Evolutionary conservation across 192 early-diverging fungal species (phyloP).

Genomic region (Coemansia sp.): DNA sequence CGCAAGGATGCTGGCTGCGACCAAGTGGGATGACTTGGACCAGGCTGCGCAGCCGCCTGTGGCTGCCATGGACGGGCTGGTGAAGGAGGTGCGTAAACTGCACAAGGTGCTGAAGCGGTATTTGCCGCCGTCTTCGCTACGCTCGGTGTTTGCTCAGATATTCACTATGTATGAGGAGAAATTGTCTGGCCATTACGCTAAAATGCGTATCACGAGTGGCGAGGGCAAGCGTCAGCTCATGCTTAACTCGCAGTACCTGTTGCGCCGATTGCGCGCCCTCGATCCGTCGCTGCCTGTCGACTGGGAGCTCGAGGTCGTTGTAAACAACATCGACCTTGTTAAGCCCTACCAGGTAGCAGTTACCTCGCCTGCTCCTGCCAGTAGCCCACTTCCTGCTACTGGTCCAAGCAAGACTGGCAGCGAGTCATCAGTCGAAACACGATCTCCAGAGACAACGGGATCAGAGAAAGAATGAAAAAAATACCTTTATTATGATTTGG

Average conservation of each 20-base stretch:
- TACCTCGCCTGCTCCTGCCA: neutral
- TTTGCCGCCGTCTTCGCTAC: constrained; percentile 70
- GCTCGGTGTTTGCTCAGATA: constrained; percentile 78
- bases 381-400: neutral
- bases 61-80: constrained; percentile 78
- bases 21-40: constrained; percentile 50
- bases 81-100: constrained; percentile 89
- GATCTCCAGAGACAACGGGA: neutral
- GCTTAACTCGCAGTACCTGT: constrained; percentile 75
- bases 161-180: constrained; percentile 75
- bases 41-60: constrained; percentile 27
- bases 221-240: constrained; percentile 67
- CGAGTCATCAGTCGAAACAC: neutral
- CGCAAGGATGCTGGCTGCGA: constrained; percentile 71
- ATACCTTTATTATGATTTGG: neutral
- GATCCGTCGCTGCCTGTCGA: constrained; percentile 75
- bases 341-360: constrained; percentile 42
- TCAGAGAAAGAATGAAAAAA: neutral
- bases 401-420: neutral
- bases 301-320: constrained; percentile 72
- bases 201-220: constrained; percentile 32
- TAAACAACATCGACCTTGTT: constrained; percentile 78
- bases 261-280: constrained; percentile 65
- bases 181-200: constrained; percentile 58
- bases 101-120: constrained; percentile 93